A percentile compares a stretch with the other conserved stretches of the same genome.
Conservation (phyloP, 768 basidiomycete genomes). For the Rhizopogon sp. region DNA sequence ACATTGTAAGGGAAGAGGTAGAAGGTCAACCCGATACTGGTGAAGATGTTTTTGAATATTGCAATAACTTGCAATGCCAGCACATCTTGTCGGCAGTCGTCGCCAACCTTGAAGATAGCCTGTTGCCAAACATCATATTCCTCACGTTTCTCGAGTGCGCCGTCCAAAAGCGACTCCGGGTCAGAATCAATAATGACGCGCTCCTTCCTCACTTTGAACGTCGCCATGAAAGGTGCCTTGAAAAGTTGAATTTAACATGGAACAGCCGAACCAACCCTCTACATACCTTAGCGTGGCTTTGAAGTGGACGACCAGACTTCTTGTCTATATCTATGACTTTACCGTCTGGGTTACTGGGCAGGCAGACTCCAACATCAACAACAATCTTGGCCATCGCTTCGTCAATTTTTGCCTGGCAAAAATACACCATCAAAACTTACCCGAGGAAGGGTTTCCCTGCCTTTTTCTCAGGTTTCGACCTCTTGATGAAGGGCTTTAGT, state of each 20-base stretch:
- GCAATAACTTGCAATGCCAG: constrained; percentile 95
- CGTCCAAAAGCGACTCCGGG: constrained; percentile 69
- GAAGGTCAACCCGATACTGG: constrained; percentile 77
- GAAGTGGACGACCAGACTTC: constrained; percentile 90
- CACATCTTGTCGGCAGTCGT: constrained; percentile 98
- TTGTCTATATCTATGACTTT: constrained; percentile 96
- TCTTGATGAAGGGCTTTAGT: constrained; percentile 94
- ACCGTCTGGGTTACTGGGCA: constrained; percentile 97
- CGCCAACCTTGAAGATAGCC: constrained; percentile 99
- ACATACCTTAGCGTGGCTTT: constrained; percentile 92
- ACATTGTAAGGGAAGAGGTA: constrained; percentile 34
- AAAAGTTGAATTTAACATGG: constrained; percentile 1
- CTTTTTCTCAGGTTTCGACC: constrained; percentile 95
- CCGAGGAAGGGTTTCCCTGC: constrained; percentile 27
- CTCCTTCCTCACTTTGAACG: constrained; percentile 96
- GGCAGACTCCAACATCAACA: constrained; percentile 92
- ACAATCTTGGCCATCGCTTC: constrained; percentile 97
- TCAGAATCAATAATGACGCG: constrained; percentile 60
- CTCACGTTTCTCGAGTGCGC: constrained; percentile 47
- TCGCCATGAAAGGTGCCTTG: constrained; percentile 99
- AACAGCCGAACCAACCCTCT: neutral
- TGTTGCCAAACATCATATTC: constrained; percentile 93
- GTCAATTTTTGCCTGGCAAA: constrained; percentile 87
- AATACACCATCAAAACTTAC: neutral
- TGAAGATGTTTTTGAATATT: constrained; percentile 99